phyloP scores from a whole-genome alignment of 2,329 filamentous ascomycete genomes.

The Colletotrichum sp. region DNA sequence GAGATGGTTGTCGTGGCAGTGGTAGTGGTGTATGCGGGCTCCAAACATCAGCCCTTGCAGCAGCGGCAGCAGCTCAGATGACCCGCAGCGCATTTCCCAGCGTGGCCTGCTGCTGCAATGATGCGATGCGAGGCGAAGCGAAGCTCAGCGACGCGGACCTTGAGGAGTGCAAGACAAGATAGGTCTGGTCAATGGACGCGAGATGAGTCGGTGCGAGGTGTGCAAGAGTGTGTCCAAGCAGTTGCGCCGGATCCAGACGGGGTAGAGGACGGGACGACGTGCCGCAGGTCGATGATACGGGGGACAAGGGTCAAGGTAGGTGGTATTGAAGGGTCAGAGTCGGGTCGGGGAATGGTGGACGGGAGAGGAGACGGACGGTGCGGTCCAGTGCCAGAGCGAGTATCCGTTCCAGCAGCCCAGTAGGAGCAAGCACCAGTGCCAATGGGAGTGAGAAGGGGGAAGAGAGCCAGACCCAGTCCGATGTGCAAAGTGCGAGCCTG shows the following conservation, averaged over 20 bases:
- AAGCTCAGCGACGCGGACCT: background rate
- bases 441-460: background rate
- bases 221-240: background rate
- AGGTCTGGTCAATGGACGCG: constrained; percentile 16
- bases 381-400: background rate
- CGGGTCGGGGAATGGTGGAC: constrained; percentile 6
- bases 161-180: constrained; percentile 5
- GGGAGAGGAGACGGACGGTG: background rate
- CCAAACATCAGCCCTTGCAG: constrained; percentile 21
- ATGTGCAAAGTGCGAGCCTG: background rate
- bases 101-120: constrained; percentile 14
- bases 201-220: constrained; percentile 10
- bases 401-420: background rate
- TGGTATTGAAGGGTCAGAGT: constrained; percentile 12
- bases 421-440: background rate
- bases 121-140: constrained; percentile 15
- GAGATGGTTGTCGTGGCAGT: constrained; percentile 3
- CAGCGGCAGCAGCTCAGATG: constrained; percentile 12
- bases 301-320: constrained; percentile 21
- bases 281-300: constrained; percentile 20
- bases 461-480: background rate
- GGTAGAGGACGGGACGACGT: constrained; percentile 21
- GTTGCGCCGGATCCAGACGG: constrained; percentile 19
- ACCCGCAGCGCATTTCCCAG: constrained; percentile 21
- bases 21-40: constrained; percentile 7